Evolutionary conservation across 768 basidiomycete genomes (phyloP).

Genomic region (Inosperma sp.): DNA sequence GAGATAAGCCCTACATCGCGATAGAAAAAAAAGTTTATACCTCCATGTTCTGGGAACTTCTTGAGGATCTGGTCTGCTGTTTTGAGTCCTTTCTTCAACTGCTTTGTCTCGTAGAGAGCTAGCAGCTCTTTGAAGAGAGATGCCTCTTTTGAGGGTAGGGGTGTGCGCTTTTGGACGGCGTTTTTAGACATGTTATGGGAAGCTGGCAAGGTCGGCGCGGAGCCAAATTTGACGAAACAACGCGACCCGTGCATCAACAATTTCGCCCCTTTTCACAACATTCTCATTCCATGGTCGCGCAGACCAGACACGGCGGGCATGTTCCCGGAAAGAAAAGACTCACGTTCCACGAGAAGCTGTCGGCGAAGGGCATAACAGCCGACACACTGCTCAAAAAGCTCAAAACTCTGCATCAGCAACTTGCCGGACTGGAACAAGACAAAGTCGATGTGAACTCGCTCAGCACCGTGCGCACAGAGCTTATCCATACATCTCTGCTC

Average conservation of each 20-base stretch:
- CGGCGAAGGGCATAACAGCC: slow-evolving; percentile 69
- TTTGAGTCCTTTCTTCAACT: slow-evolving; percentile 86
- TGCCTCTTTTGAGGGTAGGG: slow-evolving; percentile 77
- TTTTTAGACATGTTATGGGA: slow-evolving; percentile 35
- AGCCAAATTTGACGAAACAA: slow-evolving; percentile 39
- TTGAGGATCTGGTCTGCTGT: slow-evolving; percentile 91
- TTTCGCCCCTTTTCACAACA: slow-evolving; percentile 15
- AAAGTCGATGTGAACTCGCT: slow-evolving; percentile 72
- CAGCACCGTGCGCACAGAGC: slow-evolving; percentile 63
- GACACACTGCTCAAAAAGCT: slow-evolving; percentile 86
- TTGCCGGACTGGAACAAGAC: slow-evolving; percentile 87
- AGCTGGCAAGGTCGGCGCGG: slow-evolving; percentile 14
- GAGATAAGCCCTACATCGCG: no score
- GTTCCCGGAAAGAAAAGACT: slow-evolving; percentile 51
- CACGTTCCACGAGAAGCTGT: slow-evolving; percentile 76
- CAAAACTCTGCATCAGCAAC: slow-evolving; percentile 68
- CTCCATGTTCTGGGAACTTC: slow-evolving; percentile 94
- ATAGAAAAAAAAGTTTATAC: slow-evolving; percentile 38
- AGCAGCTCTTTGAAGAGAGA: slow-evolving; percentile 83
- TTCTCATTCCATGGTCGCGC: slow-evolving; percentile 58
- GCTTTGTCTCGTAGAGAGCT: slow-evolving; percentile 81
- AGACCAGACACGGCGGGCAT: slow-evolving; percentile 51
- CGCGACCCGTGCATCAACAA: slow-evolving; percentile 29
- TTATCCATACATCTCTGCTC: slow-evolving; percentile 73
- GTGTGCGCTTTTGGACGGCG: slow-evolving; percentile 43